These are phyloP conservation scores for Ogataea philodendri DNA, from an alignment of 805 yeast genomes.

Conservation along the genomic window DNA sequence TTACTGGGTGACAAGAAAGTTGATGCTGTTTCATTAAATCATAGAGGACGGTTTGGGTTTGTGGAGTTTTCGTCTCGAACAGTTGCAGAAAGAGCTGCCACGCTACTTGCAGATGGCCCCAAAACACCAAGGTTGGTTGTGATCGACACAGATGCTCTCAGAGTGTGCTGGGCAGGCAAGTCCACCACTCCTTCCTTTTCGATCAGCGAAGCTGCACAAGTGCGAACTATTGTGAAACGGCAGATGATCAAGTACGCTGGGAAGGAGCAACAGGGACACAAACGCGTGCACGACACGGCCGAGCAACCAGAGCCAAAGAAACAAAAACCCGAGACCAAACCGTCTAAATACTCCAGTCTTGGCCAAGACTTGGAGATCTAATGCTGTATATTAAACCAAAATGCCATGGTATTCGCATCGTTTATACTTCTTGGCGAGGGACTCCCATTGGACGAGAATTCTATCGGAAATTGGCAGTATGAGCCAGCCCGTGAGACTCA, in stretches of 20 bases:
- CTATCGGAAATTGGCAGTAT: slow-evolving; percentile 70
- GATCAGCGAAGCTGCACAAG: slow-evolving; percentile 44
- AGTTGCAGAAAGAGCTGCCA: slow-evolving; percentile 49
- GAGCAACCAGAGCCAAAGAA: too few species aligned
- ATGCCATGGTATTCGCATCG: slow-evolving; percentile 78
- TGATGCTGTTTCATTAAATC: slow-evolving; percentile 49
- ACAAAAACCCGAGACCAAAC: not conserved
- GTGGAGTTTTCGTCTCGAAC: slow-evolving; percentile 49
- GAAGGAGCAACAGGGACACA: slow-evolving; percentile 28
- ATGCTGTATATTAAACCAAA: slow-evolving; percentile 45
- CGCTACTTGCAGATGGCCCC: slow-evolving; percentile 15
- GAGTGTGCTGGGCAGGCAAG: slow-evolving; percentile 57
- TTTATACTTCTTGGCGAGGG: slow-evolving; percentile 46
- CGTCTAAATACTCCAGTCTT: slow-evolving; percentile 2
- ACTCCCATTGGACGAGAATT: slow-evolving; percentile 88
- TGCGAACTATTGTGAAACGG: slow-evolving; percentile 49
- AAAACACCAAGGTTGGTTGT: slow-evolving; percentile 34
- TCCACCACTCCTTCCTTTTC: slow-evolving; percentile 37
- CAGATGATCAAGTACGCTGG: slow-evolving; percentile 54
- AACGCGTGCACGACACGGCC: not conserved
- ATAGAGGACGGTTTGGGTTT: slow-evolving; percentile 62
- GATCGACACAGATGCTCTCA: slow-evolving; percentile 42
- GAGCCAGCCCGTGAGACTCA: slow-evolving; percentile 76
- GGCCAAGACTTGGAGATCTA: slow-evolving; percentile 4
- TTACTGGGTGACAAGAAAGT: slow-evolving; percentile 29